A percentile compares a stretch with the other conserved stretches of the same genome.
Evolutionary conservation across 2,329 filamentous ascomycete genomes (phyloP).

Genomic region (Pyricularia sp.): DNA sequence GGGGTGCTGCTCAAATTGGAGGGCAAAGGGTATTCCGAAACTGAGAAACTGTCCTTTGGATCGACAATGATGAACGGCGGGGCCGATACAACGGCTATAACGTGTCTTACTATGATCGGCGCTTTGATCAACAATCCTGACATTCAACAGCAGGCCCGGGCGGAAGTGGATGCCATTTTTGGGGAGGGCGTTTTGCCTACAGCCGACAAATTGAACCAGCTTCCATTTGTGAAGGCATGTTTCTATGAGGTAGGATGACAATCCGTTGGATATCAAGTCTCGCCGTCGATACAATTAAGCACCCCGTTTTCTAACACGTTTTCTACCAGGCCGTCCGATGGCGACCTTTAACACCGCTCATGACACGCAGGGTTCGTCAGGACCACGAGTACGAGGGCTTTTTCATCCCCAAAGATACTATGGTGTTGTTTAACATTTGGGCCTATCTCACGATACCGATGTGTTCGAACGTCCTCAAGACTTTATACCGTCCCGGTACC

Average conservation of each 20-base stretch:
- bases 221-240: conserved; percentile 20
- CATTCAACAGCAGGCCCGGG: conserved; percentile 26
- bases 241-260: conserved; percentile 20
- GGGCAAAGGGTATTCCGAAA: conserved; percentile 10
- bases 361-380: conserved; percentile 28
- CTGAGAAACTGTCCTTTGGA: conserved; percentile 18
- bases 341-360: conserved; percentile 22
- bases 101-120: conserved; percentile 32
- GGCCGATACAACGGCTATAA: conserved; percentile 35
- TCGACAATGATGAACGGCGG: conserved; percentile 30
- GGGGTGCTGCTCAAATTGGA: background rate
- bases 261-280: conserved; percentile 19
- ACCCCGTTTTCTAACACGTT: background rate
- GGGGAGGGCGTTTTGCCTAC: conserved; percentile 20
- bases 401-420: conserved; percentile 33
- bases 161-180: conserved; percentile 25
- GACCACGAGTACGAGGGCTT: conserved; percentile 36
- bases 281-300: background rate
- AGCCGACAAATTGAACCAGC: conserved; percentile 9
- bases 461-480: conserved; percentile 11
- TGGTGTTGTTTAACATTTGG: conserved; percentile 23
- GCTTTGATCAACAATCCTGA: conserved; percentile 32
- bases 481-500: conserved; percentile 9
- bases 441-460: conserved; percentile 13
- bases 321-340: conserved; percentile 18